Evolutionary conservation across 768 basidiomycete genomes (phyloP), one percentile per base, ranked within the genome.

Genomic region (Mycena polygramma): DNA sequence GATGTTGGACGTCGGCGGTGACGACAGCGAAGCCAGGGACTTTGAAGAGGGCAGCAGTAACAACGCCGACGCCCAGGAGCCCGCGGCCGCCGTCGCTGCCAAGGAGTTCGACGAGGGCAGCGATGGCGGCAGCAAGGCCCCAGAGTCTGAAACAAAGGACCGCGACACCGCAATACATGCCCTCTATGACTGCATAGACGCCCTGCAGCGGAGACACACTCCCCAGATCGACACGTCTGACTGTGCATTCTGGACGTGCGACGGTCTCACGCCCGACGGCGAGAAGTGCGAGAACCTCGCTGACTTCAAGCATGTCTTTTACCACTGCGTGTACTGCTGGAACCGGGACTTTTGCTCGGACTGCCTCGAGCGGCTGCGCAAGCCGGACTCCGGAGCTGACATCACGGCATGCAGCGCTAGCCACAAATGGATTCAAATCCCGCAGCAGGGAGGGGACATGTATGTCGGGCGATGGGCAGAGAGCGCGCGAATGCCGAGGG

Each of bases 291-390:
- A 4, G 35, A 36, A 54, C 35, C 7, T 36, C 15, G 20, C 8
- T 4, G 19, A 54, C 30, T 36, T 54, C 9, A 35, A 54, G 35
- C 19, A 17, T 0, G 30, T 19, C 17, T 54, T 54, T 8, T 36
- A 54, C 20, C 53, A 54, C 35, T 54, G 53, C 53, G 8, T 54
- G 7, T 54, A 36, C 53, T 54, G 53, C 53, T 11, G 4, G 35
- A n/a, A 54, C 53, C 53, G 19, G 19, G 53, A 54, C 53, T 54
- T 54, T 54, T 54, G 53, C 20, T 17, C 30, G 35, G 53, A 54
- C 53, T 54, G 53, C 30, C 20, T 36, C 17, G 19, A 54, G 19
- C 53, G 35, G 17, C 35, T 54, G 7, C 53, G 53, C 35, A 17
- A 54, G 19, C 53, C 53, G 0, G 35, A 30, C 53, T 36, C 30